A percentile compares a stretch with the other conserved stretches of the same genome.
These are phyloP conservation scores for Exserohilum turcica DNA, from an alignment of 2,329 filamentous ascomycete species.

Conservation along the genomic window DNA sequence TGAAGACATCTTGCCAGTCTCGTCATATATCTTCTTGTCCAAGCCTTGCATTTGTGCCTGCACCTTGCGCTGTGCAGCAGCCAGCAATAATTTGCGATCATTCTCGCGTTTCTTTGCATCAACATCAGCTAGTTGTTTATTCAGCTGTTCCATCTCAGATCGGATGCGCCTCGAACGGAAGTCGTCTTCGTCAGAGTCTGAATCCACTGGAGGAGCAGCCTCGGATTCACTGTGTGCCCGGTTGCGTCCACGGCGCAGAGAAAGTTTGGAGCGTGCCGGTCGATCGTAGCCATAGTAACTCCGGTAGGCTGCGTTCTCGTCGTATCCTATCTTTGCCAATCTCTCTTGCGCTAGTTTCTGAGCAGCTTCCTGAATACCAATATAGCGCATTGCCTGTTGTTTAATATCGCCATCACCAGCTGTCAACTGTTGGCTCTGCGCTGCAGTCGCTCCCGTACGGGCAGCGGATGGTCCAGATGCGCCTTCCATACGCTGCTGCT, in stretches of 20 bases:
- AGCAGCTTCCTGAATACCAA: slow-evolving; percentile 81
- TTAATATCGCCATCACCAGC: slow-evolving; percentile 55
- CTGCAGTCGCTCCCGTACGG: slow-evolving; percentile 44
- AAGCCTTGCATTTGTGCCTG: slow-evolving; percentile 76
- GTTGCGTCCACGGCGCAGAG: slow-evolving; percentile 58
- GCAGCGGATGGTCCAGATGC: slow-evolving; percentile 41
- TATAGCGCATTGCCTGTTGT: slow-evolving; percentile 56
- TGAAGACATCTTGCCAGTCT: slow-evolving; percentile 75
- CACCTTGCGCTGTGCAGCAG: slow-evolving; percentile 85
- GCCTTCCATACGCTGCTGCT: slow-evolving; percentile 66
- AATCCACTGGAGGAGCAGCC: slow-evolving; percentile 40
- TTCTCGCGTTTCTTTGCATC: slow-evolving; percentile 74
- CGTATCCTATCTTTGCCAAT: slow-evolving; percentile 77
- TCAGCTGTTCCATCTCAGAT: slow-evolving; percentile 79
- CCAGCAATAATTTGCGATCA: slow-evolving; percentile 76
- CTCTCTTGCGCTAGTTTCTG: slow-evolving; percentile 85
- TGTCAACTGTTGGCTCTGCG: slow-evolving; percentile 34
- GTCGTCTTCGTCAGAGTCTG: slow-evolving; percentile 60
- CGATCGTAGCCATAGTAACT: slow-evolving; percentile 73
- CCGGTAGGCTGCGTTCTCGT: slow-evolving; percentile 68
- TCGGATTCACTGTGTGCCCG: slow-evolving; percentile 70
- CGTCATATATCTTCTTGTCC: slow-evolving; percentile 77
- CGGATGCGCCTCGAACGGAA: slow-evolving; percentile 74
- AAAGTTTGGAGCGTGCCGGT: slow-evolving; percentile 58
- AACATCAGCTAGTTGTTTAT: slow-evolving; percentile 67